Evolutionary conservation across 495 filamentous ascomycete species (phyloP).

Genomic region (Rhypophila decipiens): DNA sequence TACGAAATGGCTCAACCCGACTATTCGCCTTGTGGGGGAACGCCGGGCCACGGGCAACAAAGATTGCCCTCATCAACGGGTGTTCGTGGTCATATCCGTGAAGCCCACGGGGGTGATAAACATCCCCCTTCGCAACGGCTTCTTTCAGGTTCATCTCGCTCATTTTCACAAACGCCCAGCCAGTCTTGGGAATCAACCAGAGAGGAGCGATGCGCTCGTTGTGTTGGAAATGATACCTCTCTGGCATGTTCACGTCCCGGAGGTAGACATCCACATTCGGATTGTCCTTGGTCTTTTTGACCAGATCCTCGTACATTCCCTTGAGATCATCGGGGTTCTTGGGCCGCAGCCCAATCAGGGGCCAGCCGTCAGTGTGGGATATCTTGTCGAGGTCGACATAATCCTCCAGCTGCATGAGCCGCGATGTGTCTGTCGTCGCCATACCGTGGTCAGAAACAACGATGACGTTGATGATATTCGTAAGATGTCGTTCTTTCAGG

Average conservation of each 20-base stretch:
- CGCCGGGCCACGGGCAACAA: constrained; percentile 79
- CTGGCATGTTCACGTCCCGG: constrained; percentile 74
- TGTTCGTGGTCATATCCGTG: constrained; percentile 90
- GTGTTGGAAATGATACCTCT: constrained; percentile 76
- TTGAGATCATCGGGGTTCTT: constrained; percentile 55
- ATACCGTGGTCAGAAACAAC: constrained; percentile 98
- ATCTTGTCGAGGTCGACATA: constrained; percentile 67
- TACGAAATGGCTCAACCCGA: constrained; percentile 75
- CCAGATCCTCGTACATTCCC: constrained; percentile 42
- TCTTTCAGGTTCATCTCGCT: constrained; percentile 67
- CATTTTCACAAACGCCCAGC: constrained; percentile 80
- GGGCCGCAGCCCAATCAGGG: constrained; percentile 78
- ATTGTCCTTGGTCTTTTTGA: constrained; percentile 47
- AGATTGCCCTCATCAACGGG: constrained; percentile 88
- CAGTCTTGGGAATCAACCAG: constrained; percentile 85
- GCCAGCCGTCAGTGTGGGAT: constrained; percentile 90
- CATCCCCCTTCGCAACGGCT: constrained; percentile 50
- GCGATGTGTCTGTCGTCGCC: constrained; percentile 76
- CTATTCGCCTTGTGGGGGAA: constrained; percentile 82
- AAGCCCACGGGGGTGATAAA: constrained; percentile 70
- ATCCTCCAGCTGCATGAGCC: constrained; percentile 93
- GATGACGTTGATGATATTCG: constrained; percentile 86
- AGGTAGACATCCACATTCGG: constrained; percentile 79
- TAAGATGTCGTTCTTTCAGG: constrained; percentile 74
- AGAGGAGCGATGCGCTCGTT: constrained; percentile 86